Evolutionary conservation across 352 stramenopile genomes (phyloP).

Genomic region (Stramenopiles sp.): DNA sequence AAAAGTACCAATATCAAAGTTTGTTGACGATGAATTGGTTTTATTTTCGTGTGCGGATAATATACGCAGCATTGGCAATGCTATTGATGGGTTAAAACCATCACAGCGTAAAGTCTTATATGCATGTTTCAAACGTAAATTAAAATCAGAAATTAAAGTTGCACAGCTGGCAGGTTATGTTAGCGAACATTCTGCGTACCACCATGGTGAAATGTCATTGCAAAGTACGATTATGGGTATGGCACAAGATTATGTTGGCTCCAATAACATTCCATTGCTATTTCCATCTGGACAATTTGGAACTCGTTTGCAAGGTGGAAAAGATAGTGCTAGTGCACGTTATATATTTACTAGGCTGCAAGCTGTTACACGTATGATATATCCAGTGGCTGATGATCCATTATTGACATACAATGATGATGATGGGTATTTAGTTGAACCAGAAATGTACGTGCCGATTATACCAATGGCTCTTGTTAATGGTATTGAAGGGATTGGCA

Average conservation of each 20-base stretch:
- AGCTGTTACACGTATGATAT: constrained; percentile 81
- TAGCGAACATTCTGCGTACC: constrained; percentile 92
- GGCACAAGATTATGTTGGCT: constrained; percentile 93
- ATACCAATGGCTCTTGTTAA: constrained; percentile 93
- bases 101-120: constrained; percentile 94
- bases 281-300: constrained; percentile 88
- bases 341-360: constrained; percentile 97
- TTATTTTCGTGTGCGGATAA: constrained; percentile 95
- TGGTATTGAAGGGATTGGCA: constrained; percentile 86
- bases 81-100: constrained; percentile 94
- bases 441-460: constrained; percentile 88
- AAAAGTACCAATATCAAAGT: constrained; percentile 66
- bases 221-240: constrained; percentile 88
- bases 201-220: constrained; percentile 86
- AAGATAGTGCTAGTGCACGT: constrained; percentile 77
- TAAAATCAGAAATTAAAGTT: constrained; percentile 97
- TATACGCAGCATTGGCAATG: constrained; percentile 75
- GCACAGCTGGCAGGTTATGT: constrained; percentile 87
- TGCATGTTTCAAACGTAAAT: constrained; percentile 90
- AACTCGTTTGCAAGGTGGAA: constrained; percentile 82
- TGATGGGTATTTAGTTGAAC: constrained; percentile 92
- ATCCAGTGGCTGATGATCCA: constrained; percentile 91
- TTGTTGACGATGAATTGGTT: constrained; percentile 96
- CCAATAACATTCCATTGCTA: constrained; percentile 92
- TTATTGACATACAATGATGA: constrained; percentile 89